These are phyloP conservation scores for Eucalyptus viminalis DNA, from an alignment of 345 rosid genomes.

Conservation along the genomic window DNA sequence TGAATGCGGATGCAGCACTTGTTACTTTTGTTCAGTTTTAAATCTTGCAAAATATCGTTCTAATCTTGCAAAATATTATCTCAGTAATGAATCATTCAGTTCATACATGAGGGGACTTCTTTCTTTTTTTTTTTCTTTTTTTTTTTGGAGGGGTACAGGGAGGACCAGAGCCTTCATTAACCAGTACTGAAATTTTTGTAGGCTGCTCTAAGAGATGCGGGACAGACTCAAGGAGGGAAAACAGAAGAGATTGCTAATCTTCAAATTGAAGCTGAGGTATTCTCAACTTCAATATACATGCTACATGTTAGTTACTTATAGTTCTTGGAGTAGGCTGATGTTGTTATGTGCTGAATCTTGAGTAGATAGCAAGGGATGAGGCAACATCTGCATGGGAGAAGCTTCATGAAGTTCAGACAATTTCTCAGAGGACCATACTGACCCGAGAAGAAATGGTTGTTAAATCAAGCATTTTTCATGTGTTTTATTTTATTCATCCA, in stretches of 20 bases:
- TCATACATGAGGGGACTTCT: not conserved
- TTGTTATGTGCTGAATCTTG: not conserved
- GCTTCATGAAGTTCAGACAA: slow-evolving; percentile 51
- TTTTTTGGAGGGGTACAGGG: not conserved
- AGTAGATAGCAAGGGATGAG: slow-evolving; percentile 63
- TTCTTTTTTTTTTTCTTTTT: not conserved
- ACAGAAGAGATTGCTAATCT: slow-evolving; percentile 43
- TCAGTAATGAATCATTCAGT: not conserved
- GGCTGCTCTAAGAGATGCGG: slow-evolving; percentile 63
- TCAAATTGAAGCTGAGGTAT: slow-evolving; percentile 71
- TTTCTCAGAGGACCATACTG: slow-evolving; percentile 65
- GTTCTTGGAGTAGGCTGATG: not conserved
- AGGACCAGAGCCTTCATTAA: not conserved
- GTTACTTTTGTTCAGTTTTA: not conserved
- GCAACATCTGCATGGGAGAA: slow-evolving; percentile 54
- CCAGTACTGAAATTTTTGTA: slow-evolving; percentile 9
- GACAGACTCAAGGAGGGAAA: slow-evolving; percentile 37
- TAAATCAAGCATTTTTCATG: not conserved
- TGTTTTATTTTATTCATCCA: not conserved
- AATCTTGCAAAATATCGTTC: not conserved
- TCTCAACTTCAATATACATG: not conserved
- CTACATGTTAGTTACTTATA: not conserved
- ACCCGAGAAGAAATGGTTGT: slow-evolving; percentile 91
- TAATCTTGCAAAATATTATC: not conserved
- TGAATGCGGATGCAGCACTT: not conserved